Evolutionary conservation across 2,329 filamentous ascomycete genomes (phyloP), one percentile per base, ranked within the genome.

Genomic region (Fusarium falciforme): DNA sequence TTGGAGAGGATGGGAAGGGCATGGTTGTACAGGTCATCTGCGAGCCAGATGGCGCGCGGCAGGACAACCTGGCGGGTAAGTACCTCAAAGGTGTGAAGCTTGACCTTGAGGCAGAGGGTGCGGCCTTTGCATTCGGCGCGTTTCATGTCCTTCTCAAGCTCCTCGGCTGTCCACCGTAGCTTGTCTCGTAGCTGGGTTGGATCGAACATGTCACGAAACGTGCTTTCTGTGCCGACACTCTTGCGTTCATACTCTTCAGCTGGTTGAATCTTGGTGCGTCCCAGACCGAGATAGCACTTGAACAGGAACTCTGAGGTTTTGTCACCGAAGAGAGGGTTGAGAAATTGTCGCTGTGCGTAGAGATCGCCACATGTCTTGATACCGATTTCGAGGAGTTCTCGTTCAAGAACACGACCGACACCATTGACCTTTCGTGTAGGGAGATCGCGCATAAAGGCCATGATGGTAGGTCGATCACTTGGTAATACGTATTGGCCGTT

Each of bases 361-460:
- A 98, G 93, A 75, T 98, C 94, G 3, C 94, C 95, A 79, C 95
- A 98, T 0, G 92, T 96, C 80, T 93, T 93, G 77, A 98, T 89
- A 0, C 95, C 95, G 54, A 98, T 91, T 5, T 96, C 94, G 52
- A 94, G 90, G 2, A 99, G 88, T 80, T 99, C 94, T 66, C 96
- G 90, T 83, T 98, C 96, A 70, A 98, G 92, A 0, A 98, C 96
- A 25, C 96, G 90, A 0, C 96, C 96, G n/a, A 99, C 90, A 1
- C 96, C 96, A 75, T 98, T 98, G 49, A 98, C 93, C 80, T 98
- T 98, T 36, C 96, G 89, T 1, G 94, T 95, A 0, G 95, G 92
- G 27, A 99, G 85, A 33, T 92, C 89, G 12, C 89, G 88, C 93
- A 98, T 98, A 79, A 98, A 98, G 0, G 88, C 84, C 89, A 98